Evolutionary conservation across 805 yeast species (phyloP).

Genomic region (Cyberlindnera mycetangii): DNA sequence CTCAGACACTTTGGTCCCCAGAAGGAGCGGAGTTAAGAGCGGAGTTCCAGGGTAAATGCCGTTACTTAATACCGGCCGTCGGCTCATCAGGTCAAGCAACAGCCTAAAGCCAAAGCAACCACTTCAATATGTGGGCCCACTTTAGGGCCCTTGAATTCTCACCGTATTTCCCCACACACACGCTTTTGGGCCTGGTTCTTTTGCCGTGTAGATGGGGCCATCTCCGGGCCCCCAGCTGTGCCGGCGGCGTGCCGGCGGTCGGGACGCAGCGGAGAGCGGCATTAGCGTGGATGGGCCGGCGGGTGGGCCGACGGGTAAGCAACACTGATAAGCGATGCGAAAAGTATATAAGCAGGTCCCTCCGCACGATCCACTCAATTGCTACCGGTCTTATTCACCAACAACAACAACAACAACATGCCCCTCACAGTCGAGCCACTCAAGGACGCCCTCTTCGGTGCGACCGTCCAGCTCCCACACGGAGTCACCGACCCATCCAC

Average conservation of each 20-base stretch:
- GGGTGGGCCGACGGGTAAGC: neutral
- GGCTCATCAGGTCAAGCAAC: too few relatives aligned
- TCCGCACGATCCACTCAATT: neutral
- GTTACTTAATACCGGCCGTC: too few relatives aligned
- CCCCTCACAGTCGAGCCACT: constrained; percentile 19
- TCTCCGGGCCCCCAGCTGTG: neutral
- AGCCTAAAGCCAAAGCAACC: too few relatives aligned
- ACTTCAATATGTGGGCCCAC: too few relatives aligned
- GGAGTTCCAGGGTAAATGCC: too few relatives aligned
- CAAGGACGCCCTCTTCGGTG: constrained; percentile 57
- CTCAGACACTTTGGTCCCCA: too few relatives aligned
- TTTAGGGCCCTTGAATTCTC: too few relatives aligned
- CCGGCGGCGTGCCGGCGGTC: neutral
- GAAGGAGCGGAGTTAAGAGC: too few relatives aligned
- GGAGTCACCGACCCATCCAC: constrained; percentile 65
- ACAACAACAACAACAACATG: constrained; percentile 4
- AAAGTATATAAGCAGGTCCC: neutral
- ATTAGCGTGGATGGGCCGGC: too few relatives aligned
- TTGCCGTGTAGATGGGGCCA: neutral
- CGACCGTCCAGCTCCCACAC: constrained; percentile 58
- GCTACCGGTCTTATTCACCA: neutral
- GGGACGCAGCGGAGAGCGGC: neutral
- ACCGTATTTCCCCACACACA: too few relatives aligned
- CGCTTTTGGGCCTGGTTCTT: neutral
- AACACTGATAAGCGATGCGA: neutral